Base-by-base conservation (phyloP, 108 stramenopile species). In the Cyclotella sp. region DNA sequence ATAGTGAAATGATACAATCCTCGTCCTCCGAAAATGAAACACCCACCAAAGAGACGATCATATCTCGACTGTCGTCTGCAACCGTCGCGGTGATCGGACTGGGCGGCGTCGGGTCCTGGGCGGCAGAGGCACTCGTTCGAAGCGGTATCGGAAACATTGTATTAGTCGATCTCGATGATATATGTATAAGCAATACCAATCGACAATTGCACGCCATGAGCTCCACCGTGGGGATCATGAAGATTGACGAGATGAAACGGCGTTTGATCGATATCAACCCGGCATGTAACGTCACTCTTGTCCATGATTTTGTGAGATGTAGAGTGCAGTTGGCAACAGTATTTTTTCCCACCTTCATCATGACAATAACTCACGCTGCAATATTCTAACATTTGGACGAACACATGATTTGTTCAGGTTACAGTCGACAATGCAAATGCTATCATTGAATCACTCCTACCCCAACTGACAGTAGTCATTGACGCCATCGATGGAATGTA, bases 71-170 rank as follows among this genome's bases (percentile, higher is more conserved):
- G 55, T 29, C 61, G 26, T 42, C 59, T 49, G 71, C 91, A 19
- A 91, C 88, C 51, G 90, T 92, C 9, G 82, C 86, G 5, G 78
- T 95, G 9, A 70, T 95, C 41, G 94, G 94, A 10, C 43, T 95
- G 9, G 94, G 94, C 4, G 94, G 94, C 24, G 94, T 95, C 15
- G 94, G 94, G 34, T 90, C 89, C 12, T 95, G 92, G 91, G 88
- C 89, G 18, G 92, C 94, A 8, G 94, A 95, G 76, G 92, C 94
- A 16, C 63, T 95, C 13, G 87, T 82, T 45, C 89, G 94, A 11
- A 87, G 86, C 73, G 94, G 94, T n/a, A 75, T 95, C 10, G 94
- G 92, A 18, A 81, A 84, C 49, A 30, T 95, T 6, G 78, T 90
- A 3, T 71, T 95, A 39, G 79, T 95, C 45, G 94, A 95, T 72